Evolutionary conservation across 2,329 filamentous ascomycete genomes (phyloP), one percentile per base, ranked within the genome.

Genomic region (Septoria linicola): DNA sequence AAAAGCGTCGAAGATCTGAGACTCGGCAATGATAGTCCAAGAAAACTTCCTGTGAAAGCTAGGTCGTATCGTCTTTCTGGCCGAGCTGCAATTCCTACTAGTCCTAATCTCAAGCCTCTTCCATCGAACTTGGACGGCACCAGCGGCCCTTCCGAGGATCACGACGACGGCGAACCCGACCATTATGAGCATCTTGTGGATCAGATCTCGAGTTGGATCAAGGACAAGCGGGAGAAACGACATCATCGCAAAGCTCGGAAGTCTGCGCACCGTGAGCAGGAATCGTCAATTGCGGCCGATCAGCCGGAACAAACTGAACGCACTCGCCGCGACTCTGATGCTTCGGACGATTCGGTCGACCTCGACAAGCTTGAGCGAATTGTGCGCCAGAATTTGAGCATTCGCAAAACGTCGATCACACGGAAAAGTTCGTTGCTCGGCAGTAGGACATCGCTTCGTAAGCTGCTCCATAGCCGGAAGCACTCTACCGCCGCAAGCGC

Each of bases 361-460:
- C 76, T 97, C 2, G 89, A 95, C 53, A 81, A 83, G 58, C 76
- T 96, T 19, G 89, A 96, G 68, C 80, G 79, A 46, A 96, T 97
- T 46, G 71, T 92, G 8, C 83, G 88, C 55, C 81, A 85, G 54
- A 84, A 27, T 75, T 40, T 71, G 59, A 68, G 23, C 66, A 66
- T 55, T 57, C 65, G 55, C 64, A 61, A 52, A 13, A 48, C 54
- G 8, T 59, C 55, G 4, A 14, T 27, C n/a, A 27, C 23, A 27
- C 57, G 54, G 3, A 58, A 53, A 39, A 48, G 49, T 19, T 51
- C 57, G 11, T 50, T 49, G 14, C 53, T 63, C 11, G 59, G 57
- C 17, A 59, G 48, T 13, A 63, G 57, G 45, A 41, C 55, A 19
- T 66, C 57, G 59, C 47, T 62, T 53, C 63, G 60, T 49, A 67